These are phyloP conservation scores for Usnea hakonensis DNA, from an alignment of 495 filamentous ascomycete species.

Conservation along the genomic window DNA sequence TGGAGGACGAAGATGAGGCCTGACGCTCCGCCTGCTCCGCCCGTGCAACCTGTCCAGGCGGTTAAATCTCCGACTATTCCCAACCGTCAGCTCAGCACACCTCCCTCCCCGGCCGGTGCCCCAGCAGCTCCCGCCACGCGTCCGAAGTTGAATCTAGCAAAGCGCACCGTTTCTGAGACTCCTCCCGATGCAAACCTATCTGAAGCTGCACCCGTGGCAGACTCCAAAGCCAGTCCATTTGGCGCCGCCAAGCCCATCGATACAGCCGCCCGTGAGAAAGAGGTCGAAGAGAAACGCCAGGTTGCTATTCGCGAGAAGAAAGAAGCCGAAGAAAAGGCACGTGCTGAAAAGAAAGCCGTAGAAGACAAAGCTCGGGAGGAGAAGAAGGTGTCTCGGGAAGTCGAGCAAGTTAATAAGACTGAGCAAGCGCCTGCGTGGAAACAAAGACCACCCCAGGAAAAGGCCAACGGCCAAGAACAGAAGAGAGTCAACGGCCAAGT, in stretches of 20 bases:
- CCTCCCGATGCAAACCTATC: conserved; percentile 35
- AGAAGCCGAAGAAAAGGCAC: conserved; percentile 80
- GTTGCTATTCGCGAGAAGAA: conserved; percentile 69
- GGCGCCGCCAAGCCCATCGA: conserved; percentile 86
- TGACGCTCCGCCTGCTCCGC: conserved; percentile 43
- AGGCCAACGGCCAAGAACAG: conserved; percentile 20
- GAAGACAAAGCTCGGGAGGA: conserved; percentile 45
- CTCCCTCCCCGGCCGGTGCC: conserved; percentile 53
- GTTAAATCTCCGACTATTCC: conserved; percentile 40
- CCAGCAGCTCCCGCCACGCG: conserved; percentile 50
- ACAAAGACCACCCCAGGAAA: conserved; percentile 16
- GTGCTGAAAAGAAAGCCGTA: conserved; percentile 58
- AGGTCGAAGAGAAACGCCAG: conserved; percentile 81
- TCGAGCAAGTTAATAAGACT: conserved; percentile 47
- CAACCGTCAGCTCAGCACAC: conserved; percentile 56
- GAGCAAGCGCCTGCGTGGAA: conserved; percentile 41
- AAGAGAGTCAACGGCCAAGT: conserved; percentile 7
- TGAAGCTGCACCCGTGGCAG: conserved; percentile 40
- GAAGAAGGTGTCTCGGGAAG: conserved; percentile 32
- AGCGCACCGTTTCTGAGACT: conserved; percentile 78
- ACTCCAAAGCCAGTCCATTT: conserved; percentile 83
- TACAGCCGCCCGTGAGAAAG: conserved; percentile 75
- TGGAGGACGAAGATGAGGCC: conserved; percentile 81
- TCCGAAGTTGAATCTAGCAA: conserved; percentile 74
- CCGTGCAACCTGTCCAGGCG: conserved; percentile 37